Evolutionary conservation across 148 eudicot species (phyloP).

Genomic region (Euryodendron excelsum): DNA sequence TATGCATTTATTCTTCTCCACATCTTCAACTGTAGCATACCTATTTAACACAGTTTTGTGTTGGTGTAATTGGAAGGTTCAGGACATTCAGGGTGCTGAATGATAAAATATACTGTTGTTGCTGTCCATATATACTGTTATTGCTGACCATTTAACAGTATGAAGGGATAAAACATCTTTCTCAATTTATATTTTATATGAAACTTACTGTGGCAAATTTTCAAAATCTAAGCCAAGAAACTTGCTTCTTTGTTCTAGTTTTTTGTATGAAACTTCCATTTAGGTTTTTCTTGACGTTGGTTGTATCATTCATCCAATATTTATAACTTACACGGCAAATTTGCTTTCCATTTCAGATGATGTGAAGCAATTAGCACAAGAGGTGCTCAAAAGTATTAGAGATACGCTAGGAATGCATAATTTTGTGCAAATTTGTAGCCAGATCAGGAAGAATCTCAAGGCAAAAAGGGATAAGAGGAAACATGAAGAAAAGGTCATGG

Average conservation of each 20-base stretch:
- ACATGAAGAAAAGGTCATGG: conserved; percentile 76
- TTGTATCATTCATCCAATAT: neutral
- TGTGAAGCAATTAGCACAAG: conserved; percentile 65
- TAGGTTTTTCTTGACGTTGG: neutral
- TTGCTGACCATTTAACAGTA: neutral
- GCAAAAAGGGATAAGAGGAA: conserved; percentile 72
- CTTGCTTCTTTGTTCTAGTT: neutral
- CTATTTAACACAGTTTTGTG: neutral
- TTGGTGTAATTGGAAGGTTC: neutral
- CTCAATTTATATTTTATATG: neutral
- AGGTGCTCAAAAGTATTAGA: conserved; percentile 44
- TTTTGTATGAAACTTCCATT: neutral
- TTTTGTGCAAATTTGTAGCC: conserved; percentile 47
- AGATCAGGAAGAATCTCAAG: conserved; percentile 59
- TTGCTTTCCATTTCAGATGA: conserved; percentile 49
- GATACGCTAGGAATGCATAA: conserved; percentile 44
- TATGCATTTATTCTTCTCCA: neutral
- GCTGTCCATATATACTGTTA: no score
- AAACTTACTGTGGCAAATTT: neutral
- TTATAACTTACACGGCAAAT: neutral
- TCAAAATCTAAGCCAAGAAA: neutral
- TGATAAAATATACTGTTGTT: no score
- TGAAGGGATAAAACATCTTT: neutral
- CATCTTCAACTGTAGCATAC: neutral
- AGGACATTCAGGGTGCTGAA: no score